Evolutionary conservation across 768 basidiomycete species (phyloP).

Genomic region (Termitomyces sp.): DNA sequence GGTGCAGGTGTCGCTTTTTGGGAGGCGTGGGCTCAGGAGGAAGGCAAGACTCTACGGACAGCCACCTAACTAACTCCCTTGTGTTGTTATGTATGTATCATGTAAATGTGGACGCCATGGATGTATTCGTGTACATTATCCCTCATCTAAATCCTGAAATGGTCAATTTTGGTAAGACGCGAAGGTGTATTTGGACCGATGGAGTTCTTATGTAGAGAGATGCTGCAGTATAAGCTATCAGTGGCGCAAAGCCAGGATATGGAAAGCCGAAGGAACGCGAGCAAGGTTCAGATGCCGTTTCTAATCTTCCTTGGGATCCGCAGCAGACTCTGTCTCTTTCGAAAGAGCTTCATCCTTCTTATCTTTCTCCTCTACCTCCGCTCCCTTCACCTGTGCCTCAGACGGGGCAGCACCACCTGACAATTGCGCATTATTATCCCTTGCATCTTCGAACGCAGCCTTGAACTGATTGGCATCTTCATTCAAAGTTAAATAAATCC

Average conservation of each 20-base stretch:
- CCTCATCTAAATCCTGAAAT: not conserved
- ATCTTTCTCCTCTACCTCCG: slow-evolving; percentile 7
- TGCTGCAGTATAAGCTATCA: slow-evolving; percentile 20
- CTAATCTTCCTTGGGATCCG: slow-evolving; percentile 22
- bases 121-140: slow-evolving; percentile 6
- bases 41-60: slow-evolving; percentile 26
- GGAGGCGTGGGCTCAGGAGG: slow-evolving; percentile 74
- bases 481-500: slow-evolving; percentile 1
- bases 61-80: not conserved
- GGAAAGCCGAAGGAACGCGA: not conserved
- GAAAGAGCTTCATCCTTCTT: slow-evolving; percentile 21
- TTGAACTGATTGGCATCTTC: slow-evolving; percentile 88
- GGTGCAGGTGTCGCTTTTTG: slow-evolving; percentile 67
- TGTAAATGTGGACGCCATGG: slow-evolving; percentile 10
- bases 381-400: slow-evolving; percentile 16
- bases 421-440: slow-evolving; percentile 58
- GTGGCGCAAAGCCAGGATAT: slow-evolving; percentile 16
- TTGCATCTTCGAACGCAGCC: slow-evolving; percentile 81
- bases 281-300: not conserved
- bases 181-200: slow-evolving; percentile 7
- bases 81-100: slow-evolving; percentile 7
- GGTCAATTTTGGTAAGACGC: not conserved
- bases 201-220: slow-evolving; percentile 11
- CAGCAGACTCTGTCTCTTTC: slow-evolving; percentile 20
- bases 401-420: slow-evolving; percentile 19